phyloP scores from a whole-genome alignment of 257 asterid species.

The Lycium barbarum region DNA sequence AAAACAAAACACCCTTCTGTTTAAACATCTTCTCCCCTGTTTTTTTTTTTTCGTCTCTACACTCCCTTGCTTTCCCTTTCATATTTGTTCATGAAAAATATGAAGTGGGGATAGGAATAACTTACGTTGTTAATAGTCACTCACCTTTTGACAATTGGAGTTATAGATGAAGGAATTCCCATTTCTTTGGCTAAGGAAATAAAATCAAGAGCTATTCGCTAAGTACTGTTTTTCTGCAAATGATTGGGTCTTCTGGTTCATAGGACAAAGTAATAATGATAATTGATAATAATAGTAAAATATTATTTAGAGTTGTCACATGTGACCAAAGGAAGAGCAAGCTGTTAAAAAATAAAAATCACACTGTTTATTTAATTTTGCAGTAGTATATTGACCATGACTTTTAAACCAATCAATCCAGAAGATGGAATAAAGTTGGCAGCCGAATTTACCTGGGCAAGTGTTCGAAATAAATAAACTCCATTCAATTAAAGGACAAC shows the following conservation, averaged over 20 bases:
- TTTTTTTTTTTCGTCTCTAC: too few relatives aligned
- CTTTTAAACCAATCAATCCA: neutral
- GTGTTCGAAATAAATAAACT: neutral
- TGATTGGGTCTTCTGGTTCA: neutral
- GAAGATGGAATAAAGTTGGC: neutral
- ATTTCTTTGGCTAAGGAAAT: constrained; percentile 14
- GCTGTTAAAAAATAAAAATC: neutral
- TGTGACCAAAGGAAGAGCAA: neutral
- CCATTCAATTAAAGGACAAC: neutral
- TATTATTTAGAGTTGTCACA: neutral
- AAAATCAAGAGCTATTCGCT: neutral
- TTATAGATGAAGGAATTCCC: neutral
- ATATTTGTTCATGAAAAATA: too few relatives aligned
- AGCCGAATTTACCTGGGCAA: neutral
- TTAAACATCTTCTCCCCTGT: too few relatives aligned
- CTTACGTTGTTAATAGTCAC: neutral
- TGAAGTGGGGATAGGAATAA: neutral
- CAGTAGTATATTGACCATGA: neutral
- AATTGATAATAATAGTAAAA: neutral
- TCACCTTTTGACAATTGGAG: constrained; percentile 21
- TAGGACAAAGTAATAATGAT: neutral
- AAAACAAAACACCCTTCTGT: too few relatives aligned
- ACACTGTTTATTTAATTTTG: neutral
- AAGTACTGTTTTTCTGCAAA: neutral
- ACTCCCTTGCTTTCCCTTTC: too few relatives aligned